Evolutionary conservation across 192 early-diverging fungal genomes (phyloP).

Genomic region (Cladochytrium replicatum): DNA sequence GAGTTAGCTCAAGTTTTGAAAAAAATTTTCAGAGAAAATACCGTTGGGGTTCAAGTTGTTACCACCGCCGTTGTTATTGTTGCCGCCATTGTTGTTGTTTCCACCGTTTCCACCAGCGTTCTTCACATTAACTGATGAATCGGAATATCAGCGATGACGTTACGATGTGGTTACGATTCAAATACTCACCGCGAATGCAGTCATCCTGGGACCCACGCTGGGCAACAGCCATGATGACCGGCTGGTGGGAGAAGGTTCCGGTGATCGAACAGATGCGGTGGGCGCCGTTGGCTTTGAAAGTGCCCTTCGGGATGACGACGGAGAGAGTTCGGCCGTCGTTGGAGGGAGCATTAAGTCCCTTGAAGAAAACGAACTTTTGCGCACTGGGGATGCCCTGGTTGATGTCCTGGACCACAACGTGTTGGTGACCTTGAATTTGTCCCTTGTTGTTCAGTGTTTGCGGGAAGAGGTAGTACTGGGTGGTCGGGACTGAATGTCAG

Average conservation of each 20-base stretch:
- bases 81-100: background rate
- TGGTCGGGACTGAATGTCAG: too few relatives aligned
- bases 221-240: slow-evolving; percentile 26
- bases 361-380: slow-evolving; percentile 27
- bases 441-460: slow-evolving; percentile 28
- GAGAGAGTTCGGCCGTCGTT: slow-evolving; percentile 12
- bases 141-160: too few relatives aligned
- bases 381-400: slow-evolving; percentile 21
- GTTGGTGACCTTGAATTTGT: slow-evolving; percentile 32
- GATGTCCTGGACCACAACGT: slow-evolving; percentile 27
- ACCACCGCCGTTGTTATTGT: slow-evolving; percentile 8
- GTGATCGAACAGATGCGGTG: slow-evolving; percentile 27
- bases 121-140: slow-evolving; percentile 14
- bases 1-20: too few relatives aligned
- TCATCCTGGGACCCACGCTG: slow-evolving; percentile 34
- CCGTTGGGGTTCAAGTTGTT: slow-evolving; percentile 11
- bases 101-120: slow-evolving; percentile 3
- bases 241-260: slow-evolving; percentile 28
- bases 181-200: too few relatives aligned
- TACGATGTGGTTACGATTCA: too few relatives aligned
- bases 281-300: slow-evolving; percentile 18
- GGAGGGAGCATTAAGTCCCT: slow-evolving; percentile 19
- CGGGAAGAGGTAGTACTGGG: slow-evolving; percentile 20
- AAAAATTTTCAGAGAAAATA: too few relatives aligned
- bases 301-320: slow-evolving; percentile 21